These are phyloP conservation scores for Hemisphaericaspora subhashii DNA, from an alignment of 1,139 yeast species.

Conservation along the genomic window DNA sequence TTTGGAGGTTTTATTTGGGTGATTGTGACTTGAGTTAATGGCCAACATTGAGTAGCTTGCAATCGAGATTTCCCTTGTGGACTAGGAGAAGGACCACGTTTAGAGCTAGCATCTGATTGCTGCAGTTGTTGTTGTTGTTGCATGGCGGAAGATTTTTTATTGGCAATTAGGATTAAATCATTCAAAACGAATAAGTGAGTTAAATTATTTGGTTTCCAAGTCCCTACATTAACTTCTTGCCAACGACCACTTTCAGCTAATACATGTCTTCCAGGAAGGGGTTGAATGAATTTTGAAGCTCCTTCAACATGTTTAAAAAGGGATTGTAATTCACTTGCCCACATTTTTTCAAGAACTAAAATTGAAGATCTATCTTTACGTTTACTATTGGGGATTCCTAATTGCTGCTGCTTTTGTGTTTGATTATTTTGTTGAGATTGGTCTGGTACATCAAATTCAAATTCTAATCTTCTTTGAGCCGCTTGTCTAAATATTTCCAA, in stretches of 20 bases:
- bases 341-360: slow-evolving; percentile 70
- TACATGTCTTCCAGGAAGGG: slow-evolving; percentile 80
- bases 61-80: slow-evolving; percentile 34
- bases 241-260: slow-evolving; percentile 80
- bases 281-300: slow-evolving; percentile 77
- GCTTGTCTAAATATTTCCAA: slow-evolving; percentile 67
- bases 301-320: slow-evolving; percentile 87
- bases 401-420: slow-evolving; percentile 3
- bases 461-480: slow-evolving; percentile 59
- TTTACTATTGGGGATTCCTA: slow-evolving; percentile 13
- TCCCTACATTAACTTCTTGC: slow-evolving; percentile 85
- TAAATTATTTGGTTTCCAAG: slow-evolving; percentile 79
- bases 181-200: slow-evolving; percentile 76
- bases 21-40: slow-evolving; percentile 62
- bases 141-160: slow-evolving; percentile 47
- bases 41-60: slow-evolving; percentile 81
- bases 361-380: slow-evolving; percentile 67
- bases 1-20: slow-evolving; percentile 31
- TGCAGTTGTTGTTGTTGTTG: not conserved
- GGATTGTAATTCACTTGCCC: slow-evolving; percentile 74
- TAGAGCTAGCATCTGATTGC: slow-evolving; percentile 13
- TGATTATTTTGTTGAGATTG: slow-evolving; percentile 8
- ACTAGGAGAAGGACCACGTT: slow-evolving; percentile 4
- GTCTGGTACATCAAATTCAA: slow-evolving; percentile 17
- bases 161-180: slow-evolving; percentile 75